Evolutionary conservation across 805 yeast species (phyloP).

Genomic region (Saccharomycodes ludwigii): DNA sequence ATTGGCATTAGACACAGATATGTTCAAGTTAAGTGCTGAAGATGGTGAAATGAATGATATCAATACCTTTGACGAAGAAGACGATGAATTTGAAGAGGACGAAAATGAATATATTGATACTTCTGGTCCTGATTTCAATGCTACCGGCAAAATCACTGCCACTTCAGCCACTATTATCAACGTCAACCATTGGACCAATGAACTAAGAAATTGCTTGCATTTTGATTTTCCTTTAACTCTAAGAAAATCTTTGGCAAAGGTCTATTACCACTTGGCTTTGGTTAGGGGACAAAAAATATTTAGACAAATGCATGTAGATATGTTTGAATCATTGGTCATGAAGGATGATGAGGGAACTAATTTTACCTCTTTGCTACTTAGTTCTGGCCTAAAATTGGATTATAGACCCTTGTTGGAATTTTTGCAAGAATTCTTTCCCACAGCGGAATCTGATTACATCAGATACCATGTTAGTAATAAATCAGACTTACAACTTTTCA

Average conservation of each 20-base stretch:
- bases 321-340: conserved; percentile 44
- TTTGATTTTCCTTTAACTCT: conserved; percentile 62
- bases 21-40: conserved; percentile 23
- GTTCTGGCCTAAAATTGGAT: conserved; percentile 24
- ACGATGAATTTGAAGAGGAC: conserved; percentile 13
- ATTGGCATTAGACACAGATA: conserved; percentile 41
- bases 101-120: conserved; percentile 21
- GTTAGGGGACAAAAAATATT: conserved; percentile 61
- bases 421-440: conserved; percentile 27
- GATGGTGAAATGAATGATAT: conserved; percentile 26
- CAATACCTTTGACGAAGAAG: conserved; percentile 28
- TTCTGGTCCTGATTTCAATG: conserved; percentile 24
- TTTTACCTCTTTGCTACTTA: conserved; percentile 19
- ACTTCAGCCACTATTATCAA: conserved; percentile 62
- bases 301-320: conserved; percentile 45
- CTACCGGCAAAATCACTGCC: conserved; percentile 49
- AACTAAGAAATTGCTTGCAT: conserved; percentile 61
- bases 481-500: conserved; percentile 36
- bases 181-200: conserved; percentile 80
- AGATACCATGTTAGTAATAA: conserved; percentile 21
- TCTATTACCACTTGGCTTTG: conserved; percentile 60
- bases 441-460: conserved; percentile 37
- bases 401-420: conserved; percentile 23
- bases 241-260: conserved; percentile 48
- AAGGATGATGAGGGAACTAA: conserved; percentile 23